These are phyloP conservation scores for Coemansia sp. DNA, from an alignment of 192 early-diverging fungal species.

Conservation along the genomic window DNA sequence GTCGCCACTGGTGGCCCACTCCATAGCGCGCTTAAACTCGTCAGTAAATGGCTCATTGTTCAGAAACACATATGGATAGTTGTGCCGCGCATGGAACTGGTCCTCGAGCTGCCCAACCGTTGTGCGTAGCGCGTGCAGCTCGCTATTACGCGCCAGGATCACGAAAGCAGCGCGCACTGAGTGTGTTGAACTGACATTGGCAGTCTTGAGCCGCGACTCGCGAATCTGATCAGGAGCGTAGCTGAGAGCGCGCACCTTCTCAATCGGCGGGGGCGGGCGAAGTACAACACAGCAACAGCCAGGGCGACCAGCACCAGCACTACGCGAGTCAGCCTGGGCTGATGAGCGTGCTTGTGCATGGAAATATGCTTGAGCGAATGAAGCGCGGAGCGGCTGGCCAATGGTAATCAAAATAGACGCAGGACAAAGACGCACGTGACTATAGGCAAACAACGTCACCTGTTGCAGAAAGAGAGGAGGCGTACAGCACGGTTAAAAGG, in stretches of 20 bases:
- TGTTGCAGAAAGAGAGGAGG: slow-evolving; percentile 3
- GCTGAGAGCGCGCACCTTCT: slow-evolving; percentile 15
- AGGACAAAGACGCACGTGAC: slow-evolving; percentile 8
- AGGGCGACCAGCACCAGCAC: slow-evolving; percentile 17
- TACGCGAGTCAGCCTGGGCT: neutral
- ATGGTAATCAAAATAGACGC: neutral
- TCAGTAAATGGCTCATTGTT: slow-evolving; percentile 72
- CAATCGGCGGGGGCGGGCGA: slow-evolving; percentile 28
- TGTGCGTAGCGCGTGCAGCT: slow-evolving; percentile 57
- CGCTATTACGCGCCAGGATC: slow-evolving; percentile 67
- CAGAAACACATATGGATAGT: slow-evolving; percentile 83
- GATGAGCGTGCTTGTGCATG: neutral
- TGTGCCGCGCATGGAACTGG: slow-evolving; percentile 69
- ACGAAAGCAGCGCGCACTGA: slow-evolving; percentile 57
- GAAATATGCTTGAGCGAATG: neutral
- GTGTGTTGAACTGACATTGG: neutral
- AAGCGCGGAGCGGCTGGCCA: neutral
- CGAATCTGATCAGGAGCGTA: slow-evolving; percentile 18
- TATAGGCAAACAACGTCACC: slow-evolving; percentile 9
- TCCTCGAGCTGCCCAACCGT: slow-evolving; percentile 70
- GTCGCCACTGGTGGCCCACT: slow-evolving; percentile 54
- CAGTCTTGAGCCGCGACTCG: slow-evolving; percentile 34
- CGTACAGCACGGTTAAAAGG: neutral
- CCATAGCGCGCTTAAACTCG: slow-evolving; percentile 60
- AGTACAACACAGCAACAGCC: slow-evolving; percentile 12